Base-by-base conservation (phyloP, 345 rosid species). In the Capsella bursapastoris region DNA sequence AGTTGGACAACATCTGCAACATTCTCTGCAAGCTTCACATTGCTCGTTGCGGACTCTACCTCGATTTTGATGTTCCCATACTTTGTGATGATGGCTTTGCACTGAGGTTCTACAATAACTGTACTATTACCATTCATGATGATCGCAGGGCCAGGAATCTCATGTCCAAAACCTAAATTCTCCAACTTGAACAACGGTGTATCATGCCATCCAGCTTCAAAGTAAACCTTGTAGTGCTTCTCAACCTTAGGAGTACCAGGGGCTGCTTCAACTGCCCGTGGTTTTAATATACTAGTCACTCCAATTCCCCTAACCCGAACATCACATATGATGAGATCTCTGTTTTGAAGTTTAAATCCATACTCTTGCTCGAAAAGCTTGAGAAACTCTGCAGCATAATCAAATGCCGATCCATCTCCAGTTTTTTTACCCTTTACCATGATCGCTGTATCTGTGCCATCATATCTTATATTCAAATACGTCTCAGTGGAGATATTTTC, bases 101-200 rank as follows among this genome's bases (percentile, higher is more conserved):
- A 95, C 49, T 75, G 82, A 44, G 98, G 98, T 75, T 94, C 98
- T 50, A 94, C 90, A 57, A 91, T 84, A 66, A 95, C 97, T 9
- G 99, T 95, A 80, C 97, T 92, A 62, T 90, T 95, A 15, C 99
- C 99, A 52, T 95, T 95, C 97, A 95, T 95, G 85, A 95, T 87
- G 77, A 95, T 84, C 13, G 90, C 90, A 72, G 99, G 97, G 58
- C 97, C 97, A 51, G 82, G 63, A 38, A 95, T 64, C 56, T 68
- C 80, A 78, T 86, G 90, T 41, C 97, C 92, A 74, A 72, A 85
- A 27, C 96, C 96, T 62, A 95, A 78, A 71, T 82, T 83, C 72
- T 89, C 99, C 70, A 95, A 89, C 84, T 86, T 87, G 82, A 82
- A 92, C 34, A 90, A 82, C 37, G 96, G 93, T 8, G 96, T 81